Evolutionary conservation across 495 filamentous ascomycete genomes (phyloP).

Genomic region (Aspergillus funiculosus): DNA sequence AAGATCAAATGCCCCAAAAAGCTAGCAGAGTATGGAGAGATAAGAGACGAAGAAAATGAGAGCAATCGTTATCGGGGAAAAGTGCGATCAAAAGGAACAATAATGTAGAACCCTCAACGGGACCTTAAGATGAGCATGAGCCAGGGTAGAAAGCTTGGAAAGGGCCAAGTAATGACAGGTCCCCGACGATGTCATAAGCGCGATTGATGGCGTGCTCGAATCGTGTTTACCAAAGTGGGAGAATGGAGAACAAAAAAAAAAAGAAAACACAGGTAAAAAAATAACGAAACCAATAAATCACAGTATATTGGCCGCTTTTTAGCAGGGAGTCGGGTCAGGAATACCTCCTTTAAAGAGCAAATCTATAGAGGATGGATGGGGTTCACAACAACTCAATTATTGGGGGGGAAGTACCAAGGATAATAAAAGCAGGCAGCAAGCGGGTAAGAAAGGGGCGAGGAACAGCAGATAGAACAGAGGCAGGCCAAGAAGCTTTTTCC

Average conservation of each 20-base stretch:
- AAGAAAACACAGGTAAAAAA: conserved; percentile 1
- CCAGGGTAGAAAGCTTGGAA: conserved; percentile 18
- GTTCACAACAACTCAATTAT: background rate
- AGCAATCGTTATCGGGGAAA: conserved; percentile 9
- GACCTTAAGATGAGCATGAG: conserved; percentile 8
- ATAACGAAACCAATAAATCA: conserved; percentile 11
- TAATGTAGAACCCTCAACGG: conserved; percentile 9
- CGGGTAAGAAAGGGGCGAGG: background rate
- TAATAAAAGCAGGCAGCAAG: no score
- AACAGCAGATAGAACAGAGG: background rate
- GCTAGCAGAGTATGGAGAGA: conserved; percentile 6
- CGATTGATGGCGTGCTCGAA: conserved; percentile 43
- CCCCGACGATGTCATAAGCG: conserved; percentile 32
- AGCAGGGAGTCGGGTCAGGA: background rate
- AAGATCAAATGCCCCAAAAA: conserved; percentile 1
- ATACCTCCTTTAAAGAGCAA: conserved; percentile 6
- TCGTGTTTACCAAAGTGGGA: conserved; percentile 15
- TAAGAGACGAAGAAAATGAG: conserved; percentile 6
- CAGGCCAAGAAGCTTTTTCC: conserved; percentile 1
- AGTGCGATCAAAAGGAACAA: conserved; percentile 9
- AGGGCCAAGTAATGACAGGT: conserved; percentile 20
- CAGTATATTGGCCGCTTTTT: conserved; percentile 6
- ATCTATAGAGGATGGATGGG: conserved; percentile 1
- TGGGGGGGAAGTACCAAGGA: background rate
- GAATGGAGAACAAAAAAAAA: conserved; percentile 2